Base-by-base conservation (phyloP, 2,329 filamentous ascomycete species). In the Diplodia scrobiculata region DNA sequence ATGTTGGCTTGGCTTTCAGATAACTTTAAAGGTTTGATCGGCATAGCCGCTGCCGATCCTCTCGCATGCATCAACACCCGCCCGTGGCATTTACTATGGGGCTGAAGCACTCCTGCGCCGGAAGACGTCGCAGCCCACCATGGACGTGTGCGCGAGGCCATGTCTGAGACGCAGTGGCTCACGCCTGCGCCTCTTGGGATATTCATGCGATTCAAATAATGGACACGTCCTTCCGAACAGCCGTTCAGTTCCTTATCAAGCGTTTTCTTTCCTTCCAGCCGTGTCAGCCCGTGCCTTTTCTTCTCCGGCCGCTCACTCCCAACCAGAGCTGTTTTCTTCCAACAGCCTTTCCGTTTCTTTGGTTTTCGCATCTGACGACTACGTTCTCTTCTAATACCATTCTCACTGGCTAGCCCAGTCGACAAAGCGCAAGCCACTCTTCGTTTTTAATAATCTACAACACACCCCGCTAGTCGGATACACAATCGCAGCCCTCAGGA, bases 171-270 rank as follows among this genome's bases (percentile, higher is more conserved):
- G 38, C 55, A 9, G 55, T 60, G 55, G 55, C 55, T 60, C 55
- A 48, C 6, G 38, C 4, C 25, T 27, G 25, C 54, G 17, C 34
- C 54, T 38, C 38, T 41, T 60, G 29, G 10, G 14, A 48, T 9
- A 17, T 60, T 60, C 55, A 60, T 60, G 55, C 55, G 38, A 60
- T 34, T 60, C 36, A 60, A 60, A 48, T 60, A 60, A 60, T 60
- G 38, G 55, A 47, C 11, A 29, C 52, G 14, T 29, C 55, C 55
- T 60, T 60, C 55, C 55, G 25, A 17, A 58, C 14, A 19, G 55
- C 55, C 55, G 55, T 60, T 60, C 55, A 60, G 55, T 60, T 60
- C 45, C 55, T 27, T 25, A 32, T 25, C 55, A 47, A 60, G 17
- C 38, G 55, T 60, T 47, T 60, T 60, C 55, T 60, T 48, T 60